Evolutionary conservation across 345 rosid species (phyloP), one percentile per base, ranked within the genome.

Genomic region (Erucastrum elatum): DNA sequence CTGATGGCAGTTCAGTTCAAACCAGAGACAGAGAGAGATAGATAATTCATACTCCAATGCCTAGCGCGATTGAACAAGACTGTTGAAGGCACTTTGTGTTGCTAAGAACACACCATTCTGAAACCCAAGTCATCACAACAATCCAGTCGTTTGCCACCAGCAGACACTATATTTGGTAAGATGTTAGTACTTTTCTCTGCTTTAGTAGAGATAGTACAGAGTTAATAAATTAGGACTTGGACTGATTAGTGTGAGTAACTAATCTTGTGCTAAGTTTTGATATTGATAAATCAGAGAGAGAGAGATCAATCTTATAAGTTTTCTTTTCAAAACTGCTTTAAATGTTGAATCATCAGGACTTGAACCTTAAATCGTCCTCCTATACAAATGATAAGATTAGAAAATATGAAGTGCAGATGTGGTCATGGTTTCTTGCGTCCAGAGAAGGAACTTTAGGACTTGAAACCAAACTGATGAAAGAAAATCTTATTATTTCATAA

Each of bases 341-440:
- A 67, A 6, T 59, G 51, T 68, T 44, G 61, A 68, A 76, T 76
- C 51, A 75, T 16, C 26, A 49, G 8, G 16, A 61, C 7, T 46
- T 25, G 68, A 49, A 9, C 16, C 27, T 68, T 46, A 31, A 33
- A 26, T 59, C 64, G 12, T 8, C 31, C 39, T 68, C 49, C 63
- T 61, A 21, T 39, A 31, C 30, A 46, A 60, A 46, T 68, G 2
- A 34, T 21, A 69, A 69, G 21, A 61, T 9, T 13, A 25, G 46
- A 7, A 46, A 39, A 58, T 25, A 53, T 66, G 41, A 66, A 16
- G 39, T 68, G 27, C 29, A 44, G 30, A 69, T 53, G 62, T 51
- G 63, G 63, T 53, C 13, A 31, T 55, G 46, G 74, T 55, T 70
- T 10, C 35, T 76, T 68, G 63, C 68, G 74, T 76, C 68, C 33